These are phyloP conservation scores for Pythium apleroticum DNA, from an alignment of 352 stramenopile genomes.

Conservation along the genomic window DNA sequence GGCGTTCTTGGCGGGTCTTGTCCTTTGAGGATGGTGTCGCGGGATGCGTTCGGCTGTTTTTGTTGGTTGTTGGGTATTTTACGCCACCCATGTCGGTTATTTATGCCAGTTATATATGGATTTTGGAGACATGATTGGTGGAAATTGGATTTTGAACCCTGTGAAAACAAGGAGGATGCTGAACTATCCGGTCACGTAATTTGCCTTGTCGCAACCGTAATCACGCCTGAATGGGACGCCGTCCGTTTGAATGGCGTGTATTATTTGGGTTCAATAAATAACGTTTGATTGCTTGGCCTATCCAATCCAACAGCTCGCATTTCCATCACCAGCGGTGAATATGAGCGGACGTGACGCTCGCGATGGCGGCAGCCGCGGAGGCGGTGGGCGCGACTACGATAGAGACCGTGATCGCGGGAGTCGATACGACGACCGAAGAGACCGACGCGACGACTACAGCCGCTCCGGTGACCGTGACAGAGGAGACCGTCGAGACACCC, in stretches of 20 bases:
- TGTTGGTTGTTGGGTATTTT: slow-evolving; percentile 10
- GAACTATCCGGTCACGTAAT: slow-evolving; percentile 3
- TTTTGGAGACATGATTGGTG: slow-evolving; percentile 5
- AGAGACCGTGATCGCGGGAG: slow-evolving; percentile 19
- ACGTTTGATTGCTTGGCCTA: slow-evolving; percentile 19
- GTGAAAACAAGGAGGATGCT: slow-evolving; percentile 6
- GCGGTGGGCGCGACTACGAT: slow-evolving; percentile 23
- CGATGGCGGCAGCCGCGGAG: slow-evolving; percentile 25
- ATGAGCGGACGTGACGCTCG: slow-evolving; percentile 40
- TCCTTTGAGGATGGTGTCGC: slow-evolving; percentile 19
- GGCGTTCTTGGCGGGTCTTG: slow-evolving; percentile 9
- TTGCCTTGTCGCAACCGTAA: slow-evolving; percentile 21
- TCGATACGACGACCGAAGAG: slow-evolving; percentile 17
- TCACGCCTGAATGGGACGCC: slow-evolving; percentile 15
- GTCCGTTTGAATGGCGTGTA: slow-evolving; percentile 6
- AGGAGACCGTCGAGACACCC: slow-evolving; percentile 15
- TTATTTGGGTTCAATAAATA: slow-evolving; percentile 7
- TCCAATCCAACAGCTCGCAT: slow-evolving; percentile 13
- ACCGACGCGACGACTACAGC: slow-evolving; percentile 22
- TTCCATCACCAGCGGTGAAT: slow-evolving; percentile 5
- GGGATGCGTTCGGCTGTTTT: slow-evolving; percentile 19
- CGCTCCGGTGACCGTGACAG: slow-evolving; percentile 26
- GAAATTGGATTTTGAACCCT: neutral
- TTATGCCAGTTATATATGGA: slow-evolving; percentile 15
- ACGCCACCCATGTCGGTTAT: neutral